Percentiles rank a stretch among this genome's conserved stretches.
phyloP scores from a whole-genome alignment of 495 filamentous ascomycete genomes.

The Tetracladium setigerum region DNA sequence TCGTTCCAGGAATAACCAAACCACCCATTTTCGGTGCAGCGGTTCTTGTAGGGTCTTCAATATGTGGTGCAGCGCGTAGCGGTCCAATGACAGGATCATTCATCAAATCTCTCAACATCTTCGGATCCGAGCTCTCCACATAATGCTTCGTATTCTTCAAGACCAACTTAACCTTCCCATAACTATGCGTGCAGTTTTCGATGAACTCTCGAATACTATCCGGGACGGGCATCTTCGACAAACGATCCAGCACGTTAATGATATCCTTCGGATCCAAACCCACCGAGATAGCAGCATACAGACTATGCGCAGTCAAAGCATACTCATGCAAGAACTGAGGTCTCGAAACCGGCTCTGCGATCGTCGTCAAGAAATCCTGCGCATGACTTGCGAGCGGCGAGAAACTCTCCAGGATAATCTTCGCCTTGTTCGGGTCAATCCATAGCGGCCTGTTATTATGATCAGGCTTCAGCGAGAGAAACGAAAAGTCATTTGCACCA shows the following conservation, averaged over 20 bases:
- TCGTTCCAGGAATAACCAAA: constrained; percentile 90
- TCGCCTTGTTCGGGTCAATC: constrained; percentile 78
- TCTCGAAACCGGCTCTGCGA: constrained; percentile 86
- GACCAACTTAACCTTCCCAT: constrained; percentile 93
- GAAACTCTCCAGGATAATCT: constrained; percentile 94
- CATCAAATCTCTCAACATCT: constrained; percentile 75
- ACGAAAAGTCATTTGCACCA: constrained; percentile 58
- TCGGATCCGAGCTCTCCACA: constrained; percentile 81
- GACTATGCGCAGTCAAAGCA: constrained; percentile 78
- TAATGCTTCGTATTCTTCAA: constrained; percentile 91
- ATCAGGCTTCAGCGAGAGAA: constrained; percentile 75
- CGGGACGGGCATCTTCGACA: constrained; percentile 81
- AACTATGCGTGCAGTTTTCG: constrained; percentile 74
- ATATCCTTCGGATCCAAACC: constrained; percentile 85
- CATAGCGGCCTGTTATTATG: constrained; percentile 84
- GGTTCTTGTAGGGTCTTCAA: constrained; percentile 65
- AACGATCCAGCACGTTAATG: constrained; percentile 73
- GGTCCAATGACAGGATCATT: constrained; percentile 63
- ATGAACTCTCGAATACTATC: constrained; percentile 75
- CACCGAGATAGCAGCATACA: constrained; percentile 92
- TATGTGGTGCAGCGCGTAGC: constrained; percentile 44
- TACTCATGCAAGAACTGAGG: constrained; percentile 91
- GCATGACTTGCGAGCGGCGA: constrained; percentile 75
- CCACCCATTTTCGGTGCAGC: constrained; percentile 83
- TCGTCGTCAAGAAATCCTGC: constrained; percentile 90